Conservation (phyloP, 169 alveolate species). For the Plasmodium ovale region DNA sequence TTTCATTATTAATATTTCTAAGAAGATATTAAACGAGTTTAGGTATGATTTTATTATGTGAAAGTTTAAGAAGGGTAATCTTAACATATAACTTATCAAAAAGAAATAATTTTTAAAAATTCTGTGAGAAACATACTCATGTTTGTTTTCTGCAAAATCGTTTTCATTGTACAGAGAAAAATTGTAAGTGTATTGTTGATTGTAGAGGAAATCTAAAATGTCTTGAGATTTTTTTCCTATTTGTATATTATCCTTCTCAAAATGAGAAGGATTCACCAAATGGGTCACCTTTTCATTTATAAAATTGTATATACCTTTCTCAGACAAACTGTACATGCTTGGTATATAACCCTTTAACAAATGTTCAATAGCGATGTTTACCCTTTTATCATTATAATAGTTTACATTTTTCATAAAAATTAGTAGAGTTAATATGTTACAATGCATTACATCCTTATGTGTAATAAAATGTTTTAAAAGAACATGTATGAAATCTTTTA, state of each 20-base stretch:
- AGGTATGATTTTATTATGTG: constrained; percentile 43
- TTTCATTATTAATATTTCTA: constrained; percentile 19
- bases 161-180: constrained; percentile 37
- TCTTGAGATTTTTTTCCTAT: not conserved
- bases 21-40: constrained; percentile 35
- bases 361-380: constrained; percentile 28
- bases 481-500: constrained; percentile 20
- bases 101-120: constrained; percentile 51
- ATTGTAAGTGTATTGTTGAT: constrained; percentile 58
- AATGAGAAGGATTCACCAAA: no score
- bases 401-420: constrained; percentile 33
- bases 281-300: constrained; percentile 11
- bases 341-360: constrained; percentile 3
- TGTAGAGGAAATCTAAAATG: constrained; percentile 21
- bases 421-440: constrained; percentile 15
- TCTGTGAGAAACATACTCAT: constrained; percentile 16
- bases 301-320: constrained; percentile 31
- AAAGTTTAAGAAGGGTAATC: constrained; percentile 34
- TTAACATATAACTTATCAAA: constrained; percentile 40
- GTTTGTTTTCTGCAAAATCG: constrained; percentile 20
- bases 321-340: constrained; percentile 36
- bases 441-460: not conserved
- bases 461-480: constrained; percentile 15
- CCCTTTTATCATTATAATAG: constrained; percentile 41
- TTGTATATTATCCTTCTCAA: not conserved